Base-by-base conservation (phyloP, 768 basidiomycete genomes). In the Mycena rebaudengoi region DNA sequence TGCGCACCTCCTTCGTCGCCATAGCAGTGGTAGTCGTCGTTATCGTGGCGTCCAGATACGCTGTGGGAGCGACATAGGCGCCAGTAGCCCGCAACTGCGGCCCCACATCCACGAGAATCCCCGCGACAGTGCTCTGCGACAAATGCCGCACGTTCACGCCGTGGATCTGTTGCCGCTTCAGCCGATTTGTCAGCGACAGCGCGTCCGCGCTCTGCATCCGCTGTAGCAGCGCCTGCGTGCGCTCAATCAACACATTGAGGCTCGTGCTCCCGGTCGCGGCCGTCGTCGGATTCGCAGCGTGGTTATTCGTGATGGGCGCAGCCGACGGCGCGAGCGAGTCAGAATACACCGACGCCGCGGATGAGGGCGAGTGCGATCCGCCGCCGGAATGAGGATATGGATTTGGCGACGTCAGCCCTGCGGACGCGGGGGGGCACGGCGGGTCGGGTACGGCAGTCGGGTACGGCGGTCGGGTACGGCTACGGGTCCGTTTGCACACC, bases 161-260 rank as follows among this genome's bases (percentile, higher is more conserved):
- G 61, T 86, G 86, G 20, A 99, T 83, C 70, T 96, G 88, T 69
- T 98, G 96, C 58, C 95, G 90, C 76, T 94, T 96, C 26, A 99
- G 81, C 26, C 98, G 89, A 66, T 92, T 92, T 29, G 94, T 94
- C 40, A 99, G 81, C 2, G 94, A 95, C 21, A 91, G 82, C 2
- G 96, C 90, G 68, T 99, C 96, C 1, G 96, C 90, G 65, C 91
- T 81, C 40, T 82, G 78, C 56, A 94, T 78, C 33, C 87, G 57
- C 35, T 67, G 66, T 28, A 67, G 39, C 20, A 67, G 48, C 45
- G 57, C 86, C 26, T 83, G 80, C 60, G 96, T 82, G 29, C 82
- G 79, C 64, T 73, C 80, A 43, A 83, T 69, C 4, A 99, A 78
- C 26, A 83, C 80, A 25, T 80, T 75, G 46, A 91, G 80, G 60